Evolutionary conservation across 164 flowering plant species (phyloP), one percentile per base, ranked within the genome.

Genomic region (Vitis riparia): DNA sequence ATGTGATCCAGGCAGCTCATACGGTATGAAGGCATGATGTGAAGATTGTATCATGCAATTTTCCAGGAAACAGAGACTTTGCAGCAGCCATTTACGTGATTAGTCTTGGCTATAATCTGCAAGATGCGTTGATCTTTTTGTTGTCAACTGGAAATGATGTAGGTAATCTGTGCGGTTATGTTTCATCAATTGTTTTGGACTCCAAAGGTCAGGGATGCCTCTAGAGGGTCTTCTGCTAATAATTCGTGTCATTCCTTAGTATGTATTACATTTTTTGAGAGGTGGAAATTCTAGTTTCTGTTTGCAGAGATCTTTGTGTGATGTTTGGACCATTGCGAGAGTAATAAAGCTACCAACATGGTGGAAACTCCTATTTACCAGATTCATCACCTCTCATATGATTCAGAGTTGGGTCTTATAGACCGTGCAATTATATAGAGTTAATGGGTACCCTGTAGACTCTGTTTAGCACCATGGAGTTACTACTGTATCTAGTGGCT

Each of bases 1-100:
- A 59, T 68, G 55, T 77, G 57, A 83, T 90, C 66, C 91, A 83
- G 79, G 10, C 87, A 55, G 83, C 94, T 68, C 86, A 85, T 81
- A 88, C 97, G 9, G 89, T 92, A 69, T 91, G 76, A 89, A 67
- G 47, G 44, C 30, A 23, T 19, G 5, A 61, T 49, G 10, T 53
- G 53, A 15, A 15, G 63, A 47, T 9, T 63, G 8, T 10, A 55
- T 55, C 17, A 6, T 19, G 47, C 69, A 59, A 48, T 32, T 55
- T 52, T 17, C 55, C 13, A 14, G 49, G 49, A 59, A 67, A 50
- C 9, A 44, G 32, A 59, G 4, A 44, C 23, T 32, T 27, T 7
- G 66, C 62, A 55, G 67, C 37, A 16, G 62, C n/a, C 49, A 51
- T 52, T 51, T 37, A 30, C 23, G 27, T 53, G 57, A 32, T 7